Conservation (phyloP, 768 basidiomycete species). For the Roridomyces roridus region DNA sequence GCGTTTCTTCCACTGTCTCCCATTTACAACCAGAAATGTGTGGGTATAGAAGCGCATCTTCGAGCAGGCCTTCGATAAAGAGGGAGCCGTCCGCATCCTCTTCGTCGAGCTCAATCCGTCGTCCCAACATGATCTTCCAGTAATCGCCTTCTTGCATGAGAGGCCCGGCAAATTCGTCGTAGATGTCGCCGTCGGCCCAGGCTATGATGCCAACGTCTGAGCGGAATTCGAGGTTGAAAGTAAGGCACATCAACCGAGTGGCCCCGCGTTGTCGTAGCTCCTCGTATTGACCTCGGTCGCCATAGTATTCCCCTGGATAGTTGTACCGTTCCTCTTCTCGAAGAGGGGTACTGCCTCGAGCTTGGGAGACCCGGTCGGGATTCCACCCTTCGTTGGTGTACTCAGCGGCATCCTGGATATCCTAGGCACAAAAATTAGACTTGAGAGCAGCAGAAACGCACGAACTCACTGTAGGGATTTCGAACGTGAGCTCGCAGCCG, state of each 20-base stretch:
- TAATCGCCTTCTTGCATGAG: constrained; percentile 38
- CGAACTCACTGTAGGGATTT: neutral
- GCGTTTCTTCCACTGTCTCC: constrained; percentile 37
- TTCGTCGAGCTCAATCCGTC: constrained; percentile 39
- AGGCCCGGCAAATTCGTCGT: constrained; percentile 38
- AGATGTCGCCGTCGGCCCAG: constrained; percentile 37
- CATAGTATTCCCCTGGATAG: constrained; percentile 9
- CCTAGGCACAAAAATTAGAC: neutral
- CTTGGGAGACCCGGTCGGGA: constrained; percentile 30
- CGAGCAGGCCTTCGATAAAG: constrained; percentile 40
- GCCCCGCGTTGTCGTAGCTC: constrained; percentile 39
- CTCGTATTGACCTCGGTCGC: constrained; percentile 38
- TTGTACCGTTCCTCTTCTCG: constrained; percentile 18
- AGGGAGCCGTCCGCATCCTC: constrained; percentile 41
- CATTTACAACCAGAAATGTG: constrained; percentile 21
- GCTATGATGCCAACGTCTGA: constrained; percentile 39
- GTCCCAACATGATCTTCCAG: constrained; percentile 48
- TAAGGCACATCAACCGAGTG: constrained; percentile 44
- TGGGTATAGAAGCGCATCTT: constrained; percentile 38
- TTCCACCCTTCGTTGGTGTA: constrained; percentile 23
- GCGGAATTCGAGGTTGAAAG: constrained; percentile 39
- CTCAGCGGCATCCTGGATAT: constrained; percentile 25
- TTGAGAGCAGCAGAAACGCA: too few relatives aligned
- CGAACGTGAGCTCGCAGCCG: constrained; percentile 27
- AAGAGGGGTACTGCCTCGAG: constrained; percentile 40